Percentiles rank a stretch among this genome's conserved stretches.
Evolutionary conservation across 441 rosid genomes (phyloP).

Genomic region (Macaranga tanarius): DNA sequence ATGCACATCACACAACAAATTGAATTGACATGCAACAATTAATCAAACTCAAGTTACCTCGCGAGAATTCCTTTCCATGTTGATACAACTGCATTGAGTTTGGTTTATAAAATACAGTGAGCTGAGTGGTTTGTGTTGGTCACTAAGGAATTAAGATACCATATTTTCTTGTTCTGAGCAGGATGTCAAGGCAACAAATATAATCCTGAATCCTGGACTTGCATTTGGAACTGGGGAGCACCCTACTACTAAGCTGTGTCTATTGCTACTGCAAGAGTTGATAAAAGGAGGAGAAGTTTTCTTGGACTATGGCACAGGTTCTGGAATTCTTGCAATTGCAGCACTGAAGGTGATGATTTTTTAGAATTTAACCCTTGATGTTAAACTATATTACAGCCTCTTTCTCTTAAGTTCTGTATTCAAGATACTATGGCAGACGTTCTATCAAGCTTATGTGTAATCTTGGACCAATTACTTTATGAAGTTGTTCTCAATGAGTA

Average conservation of each 20-base stretch:
- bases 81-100: neutral
- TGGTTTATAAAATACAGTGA: neutral
- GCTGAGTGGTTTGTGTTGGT: neutral
- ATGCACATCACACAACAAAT: neutral
- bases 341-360: slow-evolving; percentile 63
- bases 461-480: neutral
- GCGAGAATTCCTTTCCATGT: neutral
- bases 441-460: neutral
- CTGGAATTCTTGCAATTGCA: slow-evolving; percentile 90
- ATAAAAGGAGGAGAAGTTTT: slow-evolving; percentile 73
- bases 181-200: slow-evolving; percentile 63
- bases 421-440: neutral
- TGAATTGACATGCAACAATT: neutral
- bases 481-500: neutral
- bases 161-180: slow-evolving; percentile 26
- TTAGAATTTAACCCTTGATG: neutral
- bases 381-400: slow-evolving; percentile 3
- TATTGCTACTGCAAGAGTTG: slow-evolving; percentile 53
- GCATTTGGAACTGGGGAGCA: slow-evolving; percentile 97
- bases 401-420: neutral
- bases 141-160: neutral
- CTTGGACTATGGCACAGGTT: slow-evolving; percentile 91
- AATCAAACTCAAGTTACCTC: neutral
- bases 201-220: slow-evolving; percentile 78
- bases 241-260: slow-evolving; percentile 69